Evolutionary conservation across 139 green algal genomes (phyloP).

Genomic region (Chara braunii): DNA sequence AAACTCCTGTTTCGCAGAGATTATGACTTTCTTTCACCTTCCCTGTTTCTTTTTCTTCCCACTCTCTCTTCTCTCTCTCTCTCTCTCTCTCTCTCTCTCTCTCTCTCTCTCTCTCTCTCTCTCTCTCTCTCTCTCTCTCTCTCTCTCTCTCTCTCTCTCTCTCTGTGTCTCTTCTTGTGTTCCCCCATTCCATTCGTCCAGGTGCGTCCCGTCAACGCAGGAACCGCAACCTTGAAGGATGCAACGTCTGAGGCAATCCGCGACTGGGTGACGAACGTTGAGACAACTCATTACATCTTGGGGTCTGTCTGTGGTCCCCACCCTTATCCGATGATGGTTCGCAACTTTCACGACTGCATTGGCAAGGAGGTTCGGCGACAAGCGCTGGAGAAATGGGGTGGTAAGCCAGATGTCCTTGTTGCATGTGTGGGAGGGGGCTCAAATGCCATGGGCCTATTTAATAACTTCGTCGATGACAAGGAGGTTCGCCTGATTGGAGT

Average conservation of each 20-base stretch:
- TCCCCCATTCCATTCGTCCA: neutral
- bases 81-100: too few relatives aligned
- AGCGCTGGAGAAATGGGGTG: constrained; percentile 72
- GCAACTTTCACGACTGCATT: constrained; percentile 77
- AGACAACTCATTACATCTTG: constrained; percentile 99
- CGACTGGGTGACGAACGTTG: constrained; percentile 99
- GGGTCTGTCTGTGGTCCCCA: constrained; percentile 90
- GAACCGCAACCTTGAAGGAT: constrained; percentile 95
- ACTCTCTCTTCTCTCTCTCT: too few relatives aligned
- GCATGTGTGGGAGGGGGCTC: constrained; percentile 95
- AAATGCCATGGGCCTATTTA: constrained; percentile 98
- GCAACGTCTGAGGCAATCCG: constrained; percentile 94
- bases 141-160: too few relatives aligned
- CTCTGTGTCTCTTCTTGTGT: too few relatives aligned
- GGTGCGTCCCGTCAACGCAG: constrained; percentile 64
- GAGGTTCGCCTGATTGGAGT: constrained; percentile 59
- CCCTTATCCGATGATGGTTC: constrained; percentile 97
- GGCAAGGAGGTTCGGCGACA: constrained; percentile 65
- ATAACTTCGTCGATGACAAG: constrained; percentile 92
- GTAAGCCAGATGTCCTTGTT: constrained; percentile 85
- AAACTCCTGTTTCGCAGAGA: too few relatives aligned
- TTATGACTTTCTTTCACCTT: too few relatives aligned
- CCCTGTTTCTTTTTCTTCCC: too few relatives aligned
- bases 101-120: too few relatives aligned
- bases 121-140: too few relatives aligned